Evolutionary conservation across 306 rosid species (phyloP).

Genomic region (Trifolium dubium): DNA sequence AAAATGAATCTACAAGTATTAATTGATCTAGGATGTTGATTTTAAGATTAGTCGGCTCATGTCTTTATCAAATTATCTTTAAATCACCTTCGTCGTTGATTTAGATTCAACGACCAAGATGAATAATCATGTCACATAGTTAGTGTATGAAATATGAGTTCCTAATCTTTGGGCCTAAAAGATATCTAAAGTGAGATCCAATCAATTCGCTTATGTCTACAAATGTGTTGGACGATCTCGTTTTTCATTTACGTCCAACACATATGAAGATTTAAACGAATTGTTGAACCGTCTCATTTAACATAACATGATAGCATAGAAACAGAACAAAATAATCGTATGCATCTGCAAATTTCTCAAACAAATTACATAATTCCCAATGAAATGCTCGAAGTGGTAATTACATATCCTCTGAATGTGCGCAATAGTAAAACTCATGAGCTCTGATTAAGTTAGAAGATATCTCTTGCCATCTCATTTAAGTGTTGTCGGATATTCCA

Average conservation of each 20-base stretch:
- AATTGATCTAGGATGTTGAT: no score
- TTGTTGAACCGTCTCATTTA: not conserved
- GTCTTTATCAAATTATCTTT: not conserved
- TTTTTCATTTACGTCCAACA: not conserved
- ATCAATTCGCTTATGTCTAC: not conserved
- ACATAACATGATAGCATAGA: not conserved
- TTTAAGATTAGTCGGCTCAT: no score
- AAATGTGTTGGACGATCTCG: not conserved
- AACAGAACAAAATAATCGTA: not conserved
- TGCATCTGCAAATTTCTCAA: constrained; percentile 26
- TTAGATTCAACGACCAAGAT: not conserved
- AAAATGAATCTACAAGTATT: no score
- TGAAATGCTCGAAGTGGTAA: not conserved
- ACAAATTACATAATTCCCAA: constrained; percentile 22
- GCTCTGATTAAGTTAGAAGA: no score
- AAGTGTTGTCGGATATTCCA: not conserved
- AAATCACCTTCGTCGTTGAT: not conserved
- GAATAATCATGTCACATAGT: not conserved
- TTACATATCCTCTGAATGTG: not conserved
- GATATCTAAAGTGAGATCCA: not conserved
- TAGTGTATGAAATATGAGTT: not conserved
- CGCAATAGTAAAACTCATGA: no score
- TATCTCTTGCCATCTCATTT: not conserved
- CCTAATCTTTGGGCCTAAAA: not conserved
- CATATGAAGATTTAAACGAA: not conserved